Conservation (phyloP, 1,284 basidiomycete species). For the Fomitopsis schrenkii region DNA sequence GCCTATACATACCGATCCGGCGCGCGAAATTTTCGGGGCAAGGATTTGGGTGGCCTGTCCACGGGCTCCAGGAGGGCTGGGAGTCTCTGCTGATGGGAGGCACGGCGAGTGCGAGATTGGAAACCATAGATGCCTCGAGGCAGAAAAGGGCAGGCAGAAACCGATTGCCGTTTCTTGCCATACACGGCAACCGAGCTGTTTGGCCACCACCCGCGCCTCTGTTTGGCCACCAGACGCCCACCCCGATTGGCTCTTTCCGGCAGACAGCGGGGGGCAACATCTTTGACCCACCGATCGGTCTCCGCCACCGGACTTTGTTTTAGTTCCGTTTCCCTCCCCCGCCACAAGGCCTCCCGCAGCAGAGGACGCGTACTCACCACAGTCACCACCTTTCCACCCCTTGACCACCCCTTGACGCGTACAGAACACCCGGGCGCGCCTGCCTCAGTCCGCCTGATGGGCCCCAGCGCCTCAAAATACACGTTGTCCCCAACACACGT, state of each 20-base stretch:
- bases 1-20: constrained; percentile 10
- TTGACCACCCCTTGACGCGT: too few relatives aligned
- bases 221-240: neutral
- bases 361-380: neutral
- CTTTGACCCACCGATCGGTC: neutral
- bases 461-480: neutral
- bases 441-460: neutral
- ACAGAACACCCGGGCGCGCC: too few relatives aligned
- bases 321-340: neutral
- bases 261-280: neutral
- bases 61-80: constrained; percentile 1
- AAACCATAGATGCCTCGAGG: constrained; percentile 5
- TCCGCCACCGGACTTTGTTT: neutral
- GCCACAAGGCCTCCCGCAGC: constrained; percentile 1
- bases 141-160: neutral
- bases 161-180: neutral
- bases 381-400: too few relatives aligned
- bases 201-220: neutral
- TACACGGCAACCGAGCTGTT: neutral
- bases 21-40: constrained; percentile 10
- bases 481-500: constrained; percentile 2
- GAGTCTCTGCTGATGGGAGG: neutral
- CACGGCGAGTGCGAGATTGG: neutral
- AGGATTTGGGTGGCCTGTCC: constrained; percentile 1
- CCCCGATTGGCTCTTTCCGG: neutral